Conservation (phyloP, 1,284 basidiomycete genomes). For the Sparassis latifolia region DNA sequence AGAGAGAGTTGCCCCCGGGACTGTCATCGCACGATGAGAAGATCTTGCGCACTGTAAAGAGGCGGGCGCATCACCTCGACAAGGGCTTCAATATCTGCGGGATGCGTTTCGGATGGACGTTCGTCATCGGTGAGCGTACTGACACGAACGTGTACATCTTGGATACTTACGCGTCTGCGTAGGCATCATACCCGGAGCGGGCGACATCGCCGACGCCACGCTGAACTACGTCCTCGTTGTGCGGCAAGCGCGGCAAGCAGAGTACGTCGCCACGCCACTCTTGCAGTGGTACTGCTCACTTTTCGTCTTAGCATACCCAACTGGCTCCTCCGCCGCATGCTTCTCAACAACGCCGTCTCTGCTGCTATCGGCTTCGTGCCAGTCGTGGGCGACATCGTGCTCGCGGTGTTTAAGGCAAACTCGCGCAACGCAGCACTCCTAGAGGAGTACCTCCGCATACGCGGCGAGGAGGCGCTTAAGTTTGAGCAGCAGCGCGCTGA, state of each 20-base stretch:
- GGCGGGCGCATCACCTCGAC: slow-evolving; percentile 86
- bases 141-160: neutral
- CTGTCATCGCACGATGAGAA: slow-evolving; percentile 74
- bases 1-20: slow-evolving; percentile 75
- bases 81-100: slow-evolving; percentile 85
- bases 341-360: slow-evolving; percentile 75
- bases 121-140: slow-evolving; percentile 50
- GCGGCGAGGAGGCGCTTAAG: slow-evolving; percentile 60
- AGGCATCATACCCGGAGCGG: slow-evolving; percentile 70
- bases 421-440: slow-evolving; percentile 77
- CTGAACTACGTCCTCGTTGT: slow-evolving; percentile 80
- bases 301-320: slow-evolving; percentile 43
- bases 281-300: neutral
- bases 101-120: slow-evolving; percentile 84
- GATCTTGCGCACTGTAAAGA: slow-evolving; percentile 69
- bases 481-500: slow-evolving; percentile 33
- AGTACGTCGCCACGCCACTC: slow-evolving; percentile 26
- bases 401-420: slow-evolving; percentile 83
- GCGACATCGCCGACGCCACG: slow-evolving; percentile 56
- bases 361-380: slow-evolving; percentile 74
- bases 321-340: slow-evolving; percentile 70
- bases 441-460: slow-evolving; percentile 64
- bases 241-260: slow-evolving; percentile 68
- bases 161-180: neutral
- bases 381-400: slow-evolving; percentile 69